Evolutionary conservation across 2,329 filamentous ascomycete genomes (phyloP).

Genomic region (Pestalotiopsis sp.): DNA sequence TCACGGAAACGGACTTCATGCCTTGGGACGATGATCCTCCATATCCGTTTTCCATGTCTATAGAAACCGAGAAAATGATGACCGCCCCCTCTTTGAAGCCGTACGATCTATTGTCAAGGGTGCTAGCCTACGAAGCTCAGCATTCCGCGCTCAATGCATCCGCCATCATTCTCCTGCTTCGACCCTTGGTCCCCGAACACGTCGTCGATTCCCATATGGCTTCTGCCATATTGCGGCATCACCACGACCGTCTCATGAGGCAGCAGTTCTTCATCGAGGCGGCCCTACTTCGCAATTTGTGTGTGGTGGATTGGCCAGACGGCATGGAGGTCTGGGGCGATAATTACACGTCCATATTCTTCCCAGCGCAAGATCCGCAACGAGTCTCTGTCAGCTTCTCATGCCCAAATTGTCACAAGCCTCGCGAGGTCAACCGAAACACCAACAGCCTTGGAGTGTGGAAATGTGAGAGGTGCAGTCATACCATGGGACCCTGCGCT

Average conservation of each 20-base stretch:
- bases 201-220: slow-evolving; percentile 61
- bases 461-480: slow-evolving; percentile 59
- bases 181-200: slow-evolving; percentile 56
- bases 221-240: slow-evolving; percentile 58
- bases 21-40: slow-evolving; percentile 60
- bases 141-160: slow-evolving; percentile 62
- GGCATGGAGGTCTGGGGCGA: slow-evolving; percentile 56
- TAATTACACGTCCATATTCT: slow-evolving; percentile 57
- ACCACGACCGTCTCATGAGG: slow-evolving; percentile 61
- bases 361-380: slow-evolving; percentile 49
- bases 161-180: slow-evolving; percentile 62
- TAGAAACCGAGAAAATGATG: slow-evolving; percentile 16
- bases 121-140: slow-evolving; percentile 58
- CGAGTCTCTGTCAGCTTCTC: slow-evolving; percentile 56
- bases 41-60: slow-evolving; percentile 51
- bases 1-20: slow-evolving; percentile 62
- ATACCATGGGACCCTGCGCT: slow-evolving; percentile 58
- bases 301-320: slow-evolving; percentile 58
- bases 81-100: slow-evolving; percentile 53
- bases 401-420: slow-evolving; percentile 60
- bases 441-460: slow-evolving; percentile 50
- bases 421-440: slow-evolving; percentile 53
- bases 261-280: slow-evolving; percentile 65
- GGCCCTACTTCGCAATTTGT: slow-evolving; percentile 63
- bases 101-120: slow-evolving; percentile 53